Evolutionary conservation across 2,329 filamentous ascomycete species (phyloP).

Genomic region (Xylaria digitata): DNA sequence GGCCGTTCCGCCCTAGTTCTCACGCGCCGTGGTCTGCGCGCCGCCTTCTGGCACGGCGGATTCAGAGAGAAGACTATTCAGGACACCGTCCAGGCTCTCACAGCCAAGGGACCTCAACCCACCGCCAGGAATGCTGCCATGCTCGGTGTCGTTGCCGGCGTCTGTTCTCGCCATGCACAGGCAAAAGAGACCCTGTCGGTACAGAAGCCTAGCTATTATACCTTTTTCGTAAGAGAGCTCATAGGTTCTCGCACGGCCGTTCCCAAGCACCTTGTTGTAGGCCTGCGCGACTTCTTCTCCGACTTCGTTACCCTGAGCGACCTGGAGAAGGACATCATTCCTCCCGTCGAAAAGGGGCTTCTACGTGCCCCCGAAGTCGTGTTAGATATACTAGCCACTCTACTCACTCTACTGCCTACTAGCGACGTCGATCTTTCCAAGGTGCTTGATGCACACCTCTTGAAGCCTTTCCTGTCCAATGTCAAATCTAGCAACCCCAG

Average conservation of each 20-base stretch:
- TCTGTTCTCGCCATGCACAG: slow-evolving; percentile 77
- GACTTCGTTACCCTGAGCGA: slow-evolving; percentile 80
- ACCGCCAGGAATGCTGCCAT: slow-evolving; percentile 78
- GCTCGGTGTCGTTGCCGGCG: slow-evolving; percentile 87
- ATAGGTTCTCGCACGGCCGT: slow-evolving; percentile 80
- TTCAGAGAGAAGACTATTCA: slow-evolving; percentile 70
- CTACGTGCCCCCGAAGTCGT: slow-evolving; percentile 91
- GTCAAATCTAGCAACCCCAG: slow-evolving; percentile 86
- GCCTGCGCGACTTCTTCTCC: slow-evolving; percentile 83
- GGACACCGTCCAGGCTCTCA: slow-evolving; percentile 73
- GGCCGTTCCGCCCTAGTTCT: slow-evolving; percentile 79
- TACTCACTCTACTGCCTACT: slow-evolving; percentile 76
- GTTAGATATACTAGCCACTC: slow-evolving; percentile 78
- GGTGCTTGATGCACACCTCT: slow-evolving; percentile 74
- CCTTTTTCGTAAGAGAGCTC: slow-evolving; percentile 87
- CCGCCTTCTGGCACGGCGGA: slow-evolving; percentile 70
- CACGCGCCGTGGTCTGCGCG: slow-evolving; percentile 82
- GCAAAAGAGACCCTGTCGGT: slow-evolving; percentile 71
- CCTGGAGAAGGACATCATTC: slow-evolving; percentile 78
- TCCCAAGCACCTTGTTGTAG: slow-evolving; percentile 76
- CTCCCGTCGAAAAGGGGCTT: slow-evolving; percentile 87
- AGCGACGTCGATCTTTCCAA: slow-evolving; percentile 80
- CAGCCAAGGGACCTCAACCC: slow-evolving; percentile 73
- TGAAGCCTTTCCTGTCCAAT: slow-evolving; percentile 90
- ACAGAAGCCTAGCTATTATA: slow-evolving; percentile 78